Base-by-base conservation (phyloP, 208 protist genomes). In the Leishmania guyanensis region DNA sequence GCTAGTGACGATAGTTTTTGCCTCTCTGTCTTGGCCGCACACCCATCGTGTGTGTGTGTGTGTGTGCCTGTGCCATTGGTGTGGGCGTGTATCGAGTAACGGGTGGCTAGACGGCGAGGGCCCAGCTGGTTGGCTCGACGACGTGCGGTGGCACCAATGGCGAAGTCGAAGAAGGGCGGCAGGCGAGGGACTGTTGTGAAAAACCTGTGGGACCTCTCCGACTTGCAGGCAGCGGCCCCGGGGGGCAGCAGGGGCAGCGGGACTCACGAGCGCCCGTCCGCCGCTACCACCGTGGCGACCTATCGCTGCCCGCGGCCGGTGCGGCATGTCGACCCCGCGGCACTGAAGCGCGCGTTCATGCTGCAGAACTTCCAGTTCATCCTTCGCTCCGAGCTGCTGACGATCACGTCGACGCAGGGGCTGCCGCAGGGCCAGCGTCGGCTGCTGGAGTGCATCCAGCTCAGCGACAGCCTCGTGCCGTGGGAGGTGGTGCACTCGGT, bases 281-380 rank as follows among this genome's bases (percentile, higher is more conserved):
- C 14, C 56, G 50, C 77, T 9, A 74, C n/a, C 73, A 79, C 78
- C 48, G 51, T 73, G 14, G 56, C 78, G 50, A 50, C 82, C 20
- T 65, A 86, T 50, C 78, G 78, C 78, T 83, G 80, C 75, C 75
- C 83, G 8, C 71, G 80, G 53, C 84, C 82, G 17, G 75, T 73
- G 75, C 91, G 79, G 43, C 64, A 69, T 76, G 78, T 93, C 43
- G 90, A 95, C 79, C 43, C 92, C 9, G 76, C 64, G 17, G 82
- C 83, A 26, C 85, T 96, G 48, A 90, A 87, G 72, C 92, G 90
- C 3, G 90, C 89, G n/a, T 97, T 89, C 77, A 94, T 96, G 90
- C 86, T 97, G 65, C 92, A 95, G 70, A 92, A 97, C 79, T 96
- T 96, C 83, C 94, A 97, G 87, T 95, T 96, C 84, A 86, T 97